Percentiles rank a stretch among this genome's conserved stretches.
phyloP scores from a whole-genome alignment of 495 filamentous ascomycete genomes.

The Aspergillus coremiiformis region DNA sequence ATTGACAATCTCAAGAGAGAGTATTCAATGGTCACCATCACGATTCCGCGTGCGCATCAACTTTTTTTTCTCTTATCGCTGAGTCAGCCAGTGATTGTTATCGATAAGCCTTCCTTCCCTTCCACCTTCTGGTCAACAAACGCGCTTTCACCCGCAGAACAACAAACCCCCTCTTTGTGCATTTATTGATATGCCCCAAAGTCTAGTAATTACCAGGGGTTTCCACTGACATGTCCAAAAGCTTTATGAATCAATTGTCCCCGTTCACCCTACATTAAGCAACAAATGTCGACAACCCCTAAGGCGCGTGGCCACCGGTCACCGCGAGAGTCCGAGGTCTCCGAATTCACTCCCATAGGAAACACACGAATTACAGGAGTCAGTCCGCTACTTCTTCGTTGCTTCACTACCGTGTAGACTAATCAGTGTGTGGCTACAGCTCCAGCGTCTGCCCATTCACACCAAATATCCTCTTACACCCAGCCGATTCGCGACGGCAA shows the following conservation, averaged over 20 bases:
- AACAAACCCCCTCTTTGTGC: not conserved
- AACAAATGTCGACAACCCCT: constrained; percentile 30
- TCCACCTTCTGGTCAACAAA: no score
- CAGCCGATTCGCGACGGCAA: constrained; percentile 27
- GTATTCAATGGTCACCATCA: not conserved
- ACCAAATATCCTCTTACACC: constrained; percentile 35
- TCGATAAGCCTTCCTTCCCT: constrained; percentile 23
- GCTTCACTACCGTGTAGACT: not conserved
- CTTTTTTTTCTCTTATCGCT: constrained; percentile 16
- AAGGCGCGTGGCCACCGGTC: constrained; percentile 31
- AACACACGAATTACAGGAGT: constrained; percentile 30
- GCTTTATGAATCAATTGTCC: not conserved
- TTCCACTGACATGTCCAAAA: not conserved
- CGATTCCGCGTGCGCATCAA: not conserved
- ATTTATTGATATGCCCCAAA: not conserved
- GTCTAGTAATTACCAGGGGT: not conserved
- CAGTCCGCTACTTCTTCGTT: constrained; percentile 1
- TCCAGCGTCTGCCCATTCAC: constrained; percentile 33
- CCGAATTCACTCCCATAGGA: constrained; percentile 25
- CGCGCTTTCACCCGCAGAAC: not conserved
- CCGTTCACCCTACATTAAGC: not conserved
- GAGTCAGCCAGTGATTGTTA: constrained; percentile 18
- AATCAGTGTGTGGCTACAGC: constrained; percentile 15
- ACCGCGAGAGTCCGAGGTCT: constrained; percentile 18
- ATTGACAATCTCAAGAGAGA: not conserved